phyloP scores from a whole-genome alignment of 2,329 filamentous ascomycete genomes.

The Alternaria ethzedia region DNA sequence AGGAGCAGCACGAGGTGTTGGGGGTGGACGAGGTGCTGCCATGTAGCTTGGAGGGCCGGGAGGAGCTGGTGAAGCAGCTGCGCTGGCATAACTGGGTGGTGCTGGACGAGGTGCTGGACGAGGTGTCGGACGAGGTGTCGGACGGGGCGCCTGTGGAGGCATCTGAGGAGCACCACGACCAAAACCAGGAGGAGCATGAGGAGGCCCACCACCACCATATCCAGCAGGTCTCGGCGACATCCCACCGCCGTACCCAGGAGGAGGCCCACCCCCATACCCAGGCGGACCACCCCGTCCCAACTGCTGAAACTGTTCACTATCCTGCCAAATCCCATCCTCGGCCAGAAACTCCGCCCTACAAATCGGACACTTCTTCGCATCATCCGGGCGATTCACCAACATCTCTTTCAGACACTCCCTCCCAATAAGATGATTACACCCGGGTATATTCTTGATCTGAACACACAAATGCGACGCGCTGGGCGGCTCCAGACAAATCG shows the following conservation, averaged over 20 bases:
- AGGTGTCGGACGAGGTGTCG: neutral
- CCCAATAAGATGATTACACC: constrained; percentile 28
- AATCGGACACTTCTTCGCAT: constrained; percentile 22
- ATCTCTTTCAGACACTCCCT: constrained; percentile 16
- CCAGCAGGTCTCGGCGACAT: neutral
- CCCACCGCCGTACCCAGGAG: neutral
- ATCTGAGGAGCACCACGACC: neutral
- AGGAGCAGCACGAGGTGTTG: neutral
- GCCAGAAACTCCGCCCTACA: constrained; percentile 25
- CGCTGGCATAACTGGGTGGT: neutral
- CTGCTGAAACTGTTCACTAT: neutral
- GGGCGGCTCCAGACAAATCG: constrained; percentile 17
- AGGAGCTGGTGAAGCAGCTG: neutral
- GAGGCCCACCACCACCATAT: neutral
- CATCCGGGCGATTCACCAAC: constrained; percentile 3
- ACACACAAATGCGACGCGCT: constrained; percentile 11
- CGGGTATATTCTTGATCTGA: constrained; percentile 12
- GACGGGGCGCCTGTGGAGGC: neutral
- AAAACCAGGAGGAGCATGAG: neutral
- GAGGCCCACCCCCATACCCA: neutral
- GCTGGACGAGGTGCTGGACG: neutral
- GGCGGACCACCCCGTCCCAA: neutral
- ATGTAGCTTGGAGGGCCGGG: neutral
- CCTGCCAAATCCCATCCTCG: neutral
- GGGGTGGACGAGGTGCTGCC: neutral